Percentiles rank a stretch among this genome's conserved stretches.
Conservation (phyloP, 805 yeast species). For the Candida sithepensis region DNA sequence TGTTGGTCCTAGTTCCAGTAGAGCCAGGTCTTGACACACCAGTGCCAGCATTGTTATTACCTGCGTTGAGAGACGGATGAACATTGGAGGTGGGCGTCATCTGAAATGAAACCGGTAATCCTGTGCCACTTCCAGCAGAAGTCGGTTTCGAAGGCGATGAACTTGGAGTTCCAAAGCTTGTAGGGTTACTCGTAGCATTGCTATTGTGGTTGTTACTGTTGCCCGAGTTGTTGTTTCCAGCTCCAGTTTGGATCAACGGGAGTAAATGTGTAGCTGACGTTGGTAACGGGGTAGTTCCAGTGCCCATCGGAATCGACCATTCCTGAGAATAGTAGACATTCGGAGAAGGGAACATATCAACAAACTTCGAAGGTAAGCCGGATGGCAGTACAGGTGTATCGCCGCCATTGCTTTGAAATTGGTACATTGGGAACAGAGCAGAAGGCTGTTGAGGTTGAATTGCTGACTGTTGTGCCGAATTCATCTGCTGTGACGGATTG, state of each 20-base stretch:
- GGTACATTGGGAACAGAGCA: conserved; percentile 9
- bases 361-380: conserved; percentile 67
- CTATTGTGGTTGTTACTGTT: conserved; percentile 13
- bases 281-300: conserved; percentile 39
- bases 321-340: conserved; percentile 66
- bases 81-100: conserved; percentile 1
- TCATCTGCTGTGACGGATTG: conserved; percentile 19
- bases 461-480: conserved; percentile 4
- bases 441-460: conserved; percentile 4
- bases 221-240: neutral
- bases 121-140: neutral
- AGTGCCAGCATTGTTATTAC: neutral
- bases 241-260: conserved; percentile 10
- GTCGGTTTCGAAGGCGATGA: neutral
- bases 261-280: conserved; percentile 26
- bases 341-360: conserved; percentile 80
- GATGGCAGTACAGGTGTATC: conserved; percentile 70
- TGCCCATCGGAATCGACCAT: conserved; percentile 45
- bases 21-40: neutral
- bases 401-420: conserved; percentile 9
- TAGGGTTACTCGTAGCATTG: neutral
- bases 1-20: neutral
- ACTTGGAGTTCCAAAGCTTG: neutral
- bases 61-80: neutral
- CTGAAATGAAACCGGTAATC: neutral